phyloP scores from a whole-genome alignment of 306 rosid species.

The Argentina anserina region DNA sequence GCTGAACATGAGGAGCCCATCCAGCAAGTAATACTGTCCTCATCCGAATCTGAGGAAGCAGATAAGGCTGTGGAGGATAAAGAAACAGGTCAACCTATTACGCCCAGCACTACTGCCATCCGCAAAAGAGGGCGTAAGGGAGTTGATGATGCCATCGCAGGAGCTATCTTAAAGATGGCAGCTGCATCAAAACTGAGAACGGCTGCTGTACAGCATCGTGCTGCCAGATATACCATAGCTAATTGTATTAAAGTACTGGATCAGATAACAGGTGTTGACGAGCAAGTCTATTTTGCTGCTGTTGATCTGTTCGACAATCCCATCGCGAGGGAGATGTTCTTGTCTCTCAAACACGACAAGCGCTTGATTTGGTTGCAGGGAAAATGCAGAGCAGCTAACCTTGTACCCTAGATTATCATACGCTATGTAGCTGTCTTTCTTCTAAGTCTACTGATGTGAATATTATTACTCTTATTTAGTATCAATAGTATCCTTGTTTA shows the following conservation, averaged over 20 bases:
- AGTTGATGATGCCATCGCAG: conserved; percentile 57
- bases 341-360: conserved; percentile 59
- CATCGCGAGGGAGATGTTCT: conserved; percentile 58
- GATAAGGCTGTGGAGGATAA: conserved; percentile 36
- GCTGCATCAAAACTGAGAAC: conserved; percentile 66
- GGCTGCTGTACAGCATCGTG: conserved; percentile 48
- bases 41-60: conserved; percentile 53
- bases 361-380: conserved; percentile 62
- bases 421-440: neutral
- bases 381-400: conserved; percentile 38
- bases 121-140: conserved; percentile 73
- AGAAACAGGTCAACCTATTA: conserved; percentile 38
- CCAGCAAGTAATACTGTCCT: conserved; percentile 34
- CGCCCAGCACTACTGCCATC: conserved; percentile 30
- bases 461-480: neutral
- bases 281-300: conserved; percentile 59
- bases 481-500: neutral
- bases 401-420: conserved; percentile 14
- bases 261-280: conserved; percentile 55
- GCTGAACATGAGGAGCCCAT: conserved; percentile 38
- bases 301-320: conserved; percentile 65
- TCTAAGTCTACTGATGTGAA: neutral
- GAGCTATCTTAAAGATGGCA: conserved; percentile 76
- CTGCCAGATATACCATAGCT: conserved; percentile 46
- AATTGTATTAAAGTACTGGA: conserved; percentile 68